These are phyloP conservation scores for Alnus rubra DNA, from an alignment of 306 rosid species.

Conservation along the genomic window DNA sequence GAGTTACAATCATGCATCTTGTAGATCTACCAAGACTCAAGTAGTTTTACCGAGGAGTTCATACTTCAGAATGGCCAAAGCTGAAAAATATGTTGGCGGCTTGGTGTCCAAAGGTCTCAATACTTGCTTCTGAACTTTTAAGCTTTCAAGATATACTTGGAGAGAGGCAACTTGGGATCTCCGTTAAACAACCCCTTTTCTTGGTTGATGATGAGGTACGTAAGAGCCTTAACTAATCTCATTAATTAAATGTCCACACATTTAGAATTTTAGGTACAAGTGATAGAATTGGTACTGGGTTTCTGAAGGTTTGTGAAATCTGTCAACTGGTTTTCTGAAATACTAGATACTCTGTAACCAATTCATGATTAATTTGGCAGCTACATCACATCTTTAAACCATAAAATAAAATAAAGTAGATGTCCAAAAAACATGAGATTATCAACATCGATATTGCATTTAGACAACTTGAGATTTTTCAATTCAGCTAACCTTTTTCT, in stretches of 20 bases:
- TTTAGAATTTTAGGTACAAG: not conserved
- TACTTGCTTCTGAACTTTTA: not conserved
- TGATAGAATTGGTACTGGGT: too few species aligned
- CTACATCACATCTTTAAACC: too few species aligned
- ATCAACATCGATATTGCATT: too few species aligned
- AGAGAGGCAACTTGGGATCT: not conserved
- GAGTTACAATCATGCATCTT: not conserved
- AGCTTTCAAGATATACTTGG: not conserved
- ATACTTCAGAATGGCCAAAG: not conserved
- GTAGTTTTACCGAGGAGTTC: not conserved
- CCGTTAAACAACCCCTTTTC: not conserved
- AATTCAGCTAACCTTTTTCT: too few species aligned
- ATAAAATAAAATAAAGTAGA: too few species aligned
- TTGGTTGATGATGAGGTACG: constrained; percentile 4
- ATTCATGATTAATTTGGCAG: too few species aligned
- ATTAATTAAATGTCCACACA: too few species aligned
- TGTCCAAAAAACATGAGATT: too few species aligned
- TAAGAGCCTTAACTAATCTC: not conserved
- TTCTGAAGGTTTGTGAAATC: too few species aligned
- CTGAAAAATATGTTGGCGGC: constrained; percentile 8
- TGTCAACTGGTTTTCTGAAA: too few species aligned
- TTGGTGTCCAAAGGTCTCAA: constrained; percentile 7
- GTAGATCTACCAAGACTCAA: not conserved
- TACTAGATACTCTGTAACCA: too few species aligned
- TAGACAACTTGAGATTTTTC: too few species aligned